Conservation (phyloP, 148 eudicot genomes). For the Heliosperma pusillum region DNA sequence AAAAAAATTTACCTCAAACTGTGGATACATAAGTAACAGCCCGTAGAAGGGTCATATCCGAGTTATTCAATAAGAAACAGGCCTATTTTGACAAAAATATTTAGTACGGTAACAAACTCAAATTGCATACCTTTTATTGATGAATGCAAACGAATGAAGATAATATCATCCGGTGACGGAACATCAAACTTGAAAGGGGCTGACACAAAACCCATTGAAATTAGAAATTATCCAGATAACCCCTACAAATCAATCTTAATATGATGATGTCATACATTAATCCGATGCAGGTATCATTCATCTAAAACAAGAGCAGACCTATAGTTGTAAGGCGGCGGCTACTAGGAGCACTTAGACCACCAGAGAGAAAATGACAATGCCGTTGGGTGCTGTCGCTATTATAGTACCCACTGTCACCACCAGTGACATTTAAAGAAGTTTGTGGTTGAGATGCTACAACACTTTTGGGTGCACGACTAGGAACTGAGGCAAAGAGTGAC, state of each 20-base stretch:
- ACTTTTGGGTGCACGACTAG: slow-evolving; percentile 37
- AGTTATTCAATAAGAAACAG: slow-evolving; percentile 6
- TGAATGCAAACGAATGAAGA: slow-evolving; percentile 49
- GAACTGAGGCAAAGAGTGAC: slow-evolving; percentile 80
- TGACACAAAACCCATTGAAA: slow-evolving; percentile 33
- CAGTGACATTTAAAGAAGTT: slow-evolving; percentile 37
- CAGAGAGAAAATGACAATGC: slow-evolving; percentile 40
- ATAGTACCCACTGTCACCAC: slow-evolving; percentile 38
- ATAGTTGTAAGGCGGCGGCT: slow-evolving; percentile 43
- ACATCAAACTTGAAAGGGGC: slow-evolving; percentile 84
- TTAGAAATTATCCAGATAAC: slow-evolving; percentile 22
- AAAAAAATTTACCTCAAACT: neutral
- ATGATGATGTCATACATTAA: neutral
- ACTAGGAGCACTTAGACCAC: slow-evolving; percentile 42
- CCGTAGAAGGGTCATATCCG: neutral
- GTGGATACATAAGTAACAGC: neutral
- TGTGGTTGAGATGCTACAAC: slow-evolving; percentile 42
- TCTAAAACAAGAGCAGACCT: slow-evolving; percentile 51
- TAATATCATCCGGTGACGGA: slow-evolving; percentile 82
- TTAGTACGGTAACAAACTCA: neutral
- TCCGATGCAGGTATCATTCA: slow-evolving; percentile 16
- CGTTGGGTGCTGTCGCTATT: slow-evolving; percentile 36
- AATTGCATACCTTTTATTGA: slow-evolving; percentile 52
- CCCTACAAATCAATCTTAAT: neutral
- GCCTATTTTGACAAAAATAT: neutral